Conservation (phyloP, 768 basidiomycete genomes). For the Lactarius vividus region DNA sequence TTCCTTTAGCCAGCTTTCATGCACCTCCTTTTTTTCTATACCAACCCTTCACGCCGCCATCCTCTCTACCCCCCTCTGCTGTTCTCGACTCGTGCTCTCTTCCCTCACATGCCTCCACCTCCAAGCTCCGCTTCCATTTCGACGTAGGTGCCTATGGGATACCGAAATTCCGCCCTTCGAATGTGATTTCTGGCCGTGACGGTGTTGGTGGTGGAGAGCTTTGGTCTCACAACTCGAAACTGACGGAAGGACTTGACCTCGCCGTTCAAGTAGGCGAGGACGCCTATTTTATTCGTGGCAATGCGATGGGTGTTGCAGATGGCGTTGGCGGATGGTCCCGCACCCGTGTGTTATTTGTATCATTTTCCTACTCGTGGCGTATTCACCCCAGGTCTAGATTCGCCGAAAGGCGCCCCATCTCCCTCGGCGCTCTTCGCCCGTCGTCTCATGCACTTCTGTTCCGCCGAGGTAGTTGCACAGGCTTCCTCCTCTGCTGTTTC, state of each 20-base stretch:
- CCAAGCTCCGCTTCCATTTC: constrained; percentile 47
- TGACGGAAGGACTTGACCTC: constrained; percentile 41
- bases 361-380: not conserved
- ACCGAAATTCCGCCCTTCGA: constrained; percentile 48
- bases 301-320: constrained; percentile 92
- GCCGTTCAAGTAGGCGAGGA: constrained; percentile 89
- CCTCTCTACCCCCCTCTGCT: constrained; percentile 20
- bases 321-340: constrained; percentile 91
- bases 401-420: constrained; percentile 31
- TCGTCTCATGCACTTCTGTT: constrained; percentile 83
- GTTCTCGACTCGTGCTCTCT: constrained; percentile 24
- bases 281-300: constrained; percentile 77
- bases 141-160: constrained; percentile 85
- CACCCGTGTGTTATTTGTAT: constrained; percentile 33
- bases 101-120: constrained; percentile 32
- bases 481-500: constrained; percentile 26
- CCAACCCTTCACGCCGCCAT: constrained; percentile 29
- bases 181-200: constrained; percentile 30
- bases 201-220: constrained; percentile 23
- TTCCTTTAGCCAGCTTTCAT: constrained; percentile 42
- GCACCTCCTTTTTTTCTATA: constrained; percentile 36
- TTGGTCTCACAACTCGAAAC: constrained; percentile 23
- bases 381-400: constrained; percentile 4
- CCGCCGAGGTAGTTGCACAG: constrained; percentile 50
- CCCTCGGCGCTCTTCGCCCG: constrained; percentile 64